Conservation (phyloP, 805 yeast genomes). For the Yarrowia deformans region DNA sequence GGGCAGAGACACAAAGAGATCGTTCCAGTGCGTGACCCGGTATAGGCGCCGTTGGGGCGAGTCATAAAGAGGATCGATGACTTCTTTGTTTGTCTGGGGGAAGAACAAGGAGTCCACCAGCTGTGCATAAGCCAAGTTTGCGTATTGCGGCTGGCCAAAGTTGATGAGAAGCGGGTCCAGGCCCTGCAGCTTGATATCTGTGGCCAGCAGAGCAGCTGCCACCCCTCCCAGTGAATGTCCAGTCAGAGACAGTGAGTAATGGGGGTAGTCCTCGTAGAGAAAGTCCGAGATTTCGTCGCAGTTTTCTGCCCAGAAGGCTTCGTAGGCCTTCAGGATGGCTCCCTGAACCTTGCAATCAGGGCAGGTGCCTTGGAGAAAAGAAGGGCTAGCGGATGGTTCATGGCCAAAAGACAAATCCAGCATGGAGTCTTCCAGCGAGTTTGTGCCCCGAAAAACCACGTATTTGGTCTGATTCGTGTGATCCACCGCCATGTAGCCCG, state of each 20-base stretch:
- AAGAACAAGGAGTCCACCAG: conserved; percentile 52
- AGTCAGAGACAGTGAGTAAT: conserved; percentile 16
- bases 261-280: conserved; percentile 1
- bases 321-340: conserved; percentile 20
- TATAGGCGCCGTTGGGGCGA: conserved; percentile 23
- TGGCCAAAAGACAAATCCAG: conserved; percentile 28
- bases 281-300: conserved; percentile 1
- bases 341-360: conserved; percentile 33
- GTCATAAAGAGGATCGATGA: conserved; percentile 25
- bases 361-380: conserved; percentile 1
- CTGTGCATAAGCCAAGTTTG: conserved; percentile 51
- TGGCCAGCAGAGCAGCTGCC: conserved; percentile 24
- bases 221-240: conserved; percentile 31
- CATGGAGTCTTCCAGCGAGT: conserved; percentile 31
- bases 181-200: conserved; percentile 11
- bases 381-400: conserved; percentile 11
- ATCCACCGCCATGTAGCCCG: conserved; percentile 27
- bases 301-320: not conserved
- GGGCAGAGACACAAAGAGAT: conserved; percentile 20
- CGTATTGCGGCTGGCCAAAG: conserved; percentile 43
- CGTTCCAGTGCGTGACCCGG: conserved; percentile 32
- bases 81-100: conserved; percentile 4
- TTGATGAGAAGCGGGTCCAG: conserved; percentile 14
- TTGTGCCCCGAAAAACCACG: conserved; percentile 30
- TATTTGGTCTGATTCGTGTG: conserved; percentile 33